Evolutionary conservation across 441 rosid genomes (phyloP).

Genomic region (Adansonia rubrostipa): DNA sequence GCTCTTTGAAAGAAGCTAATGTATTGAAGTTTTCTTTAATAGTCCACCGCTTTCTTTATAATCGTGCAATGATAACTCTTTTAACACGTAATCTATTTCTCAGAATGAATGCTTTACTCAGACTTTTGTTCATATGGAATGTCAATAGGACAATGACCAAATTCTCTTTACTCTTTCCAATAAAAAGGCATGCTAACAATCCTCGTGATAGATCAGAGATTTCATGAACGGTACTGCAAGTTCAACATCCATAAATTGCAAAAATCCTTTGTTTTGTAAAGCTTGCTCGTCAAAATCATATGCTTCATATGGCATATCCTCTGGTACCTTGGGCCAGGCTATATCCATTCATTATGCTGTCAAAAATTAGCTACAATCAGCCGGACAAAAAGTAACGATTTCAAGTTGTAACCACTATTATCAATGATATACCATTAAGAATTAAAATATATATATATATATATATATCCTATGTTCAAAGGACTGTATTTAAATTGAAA

Average conservation of each 20-base stretch:
- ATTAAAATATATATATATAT: neutral
- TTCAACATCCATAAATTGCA: constrained; percentile 5
- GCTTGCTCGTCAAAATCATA: constrained; percentile 85
- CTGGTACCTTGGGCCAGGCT: constrained; percentile 93
- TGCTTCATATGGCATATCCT: constrained; percentile 81
- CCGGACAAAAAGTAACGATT: constrained; percentile 11
- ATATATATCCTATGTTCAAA: neutral
- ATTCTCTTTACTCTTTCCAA: neutral
- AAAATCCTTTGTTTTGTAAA: constrained; percentile 16
- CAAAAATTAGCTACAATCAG: constrained; percentile 84
- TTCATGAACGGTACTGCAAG: neutral
- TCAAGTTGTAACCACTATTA: constrained; percentile 15
- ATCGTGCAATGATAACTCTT: neutral
- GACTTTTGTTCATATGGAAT: neutral
- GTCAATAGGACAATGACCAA: neutral
- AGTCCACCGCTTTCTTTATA: neutral
- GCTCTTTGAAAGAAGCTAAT: neutral
- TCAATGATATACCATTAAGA: constrained; percentile 15
- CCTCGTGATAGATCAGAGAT: neutral
- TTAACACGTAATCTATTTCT: neutral
- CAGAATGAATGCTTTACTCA: neutral
- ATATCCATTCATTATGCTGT: constrained; percentile 93
- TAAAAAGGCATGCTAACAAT: neutral
- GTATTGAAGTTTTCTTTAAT: neutral
- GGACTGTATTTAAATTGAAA: constrained; percentile 15